These are phyloP conservation scores for Dactylellina leptospora DNA, from an alignment of 2,329 filamentous ascomycete species.

Conservation along the genomic window DNA sequence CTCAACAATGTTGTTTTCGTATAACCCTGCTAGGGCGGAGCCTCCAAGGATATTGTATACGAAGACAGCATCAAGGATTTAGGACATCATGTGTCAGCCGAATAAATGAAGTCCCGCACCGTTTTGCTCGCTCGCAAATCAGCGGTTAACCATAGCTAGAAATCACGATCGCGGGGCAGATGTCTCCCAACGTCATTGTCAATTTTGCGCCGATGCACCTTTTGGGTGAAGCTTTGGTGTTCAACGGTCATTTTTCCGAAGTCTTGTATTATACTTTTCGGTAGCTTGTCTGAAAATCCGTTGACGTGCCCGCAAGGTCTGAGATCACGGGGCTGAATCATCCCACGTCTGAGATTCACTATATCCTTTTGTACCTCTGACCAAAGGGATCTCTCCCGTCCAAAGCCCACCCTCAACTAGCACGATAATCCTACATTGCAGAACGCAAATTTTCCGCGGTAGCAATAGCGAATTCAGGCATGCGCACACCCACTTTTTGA, in stretches of 20 bases:
- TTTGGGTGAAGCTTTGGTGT: neutral
- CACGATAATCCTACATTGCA: conserved; percentile 41
- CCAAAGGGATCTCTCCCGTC: conserved; percentile 31
- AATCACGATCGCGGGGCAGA: conserved; percentile 51
- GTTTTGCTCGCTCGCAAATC: conserved; percentile 36
- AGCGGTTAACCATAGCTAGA: conserved; percentile 19
- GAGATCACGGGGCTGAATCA: conserved; percentile 53
- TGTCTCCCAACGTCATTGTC: conserved; percentile 43
- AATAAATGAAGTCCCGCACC: conserved; percentile 51
- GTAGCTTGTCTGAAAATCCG: conserved; percentile 12
- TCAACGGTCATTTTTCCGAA: no score
- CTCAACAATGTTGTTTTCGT: conserved; percentile 41
- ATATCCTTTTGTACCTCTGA: conserved; percentile 40
- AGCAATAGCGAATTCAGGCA: conserved; percentile 12
- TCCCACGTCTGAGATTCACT: conserved; percentile 44
- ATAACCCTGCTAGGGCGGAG: conserved; percentile 40
- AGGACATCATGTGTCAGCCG: conserved; percentile 50
- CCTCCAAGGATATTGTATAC: conserved; percentile 53
- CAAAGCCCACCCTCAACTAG: conserved; percentile 12
- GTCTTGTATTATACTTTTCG: conserved; percentile 13
- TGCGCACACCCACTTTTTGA: neutral
- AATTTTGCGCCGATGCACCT: conserved; percentile 6
- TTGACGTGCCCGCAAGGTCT: conserved; percentile 37
- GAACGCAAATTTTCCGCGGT: conserved; percentile 48
- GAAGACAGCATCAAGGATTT: conserved; percentile 49